Evolutionary conservation across 257 asterid genomes (phyloP), one percentile per base, ranked within the genome.

Genomic region (Perilla frutescens): DNA sequence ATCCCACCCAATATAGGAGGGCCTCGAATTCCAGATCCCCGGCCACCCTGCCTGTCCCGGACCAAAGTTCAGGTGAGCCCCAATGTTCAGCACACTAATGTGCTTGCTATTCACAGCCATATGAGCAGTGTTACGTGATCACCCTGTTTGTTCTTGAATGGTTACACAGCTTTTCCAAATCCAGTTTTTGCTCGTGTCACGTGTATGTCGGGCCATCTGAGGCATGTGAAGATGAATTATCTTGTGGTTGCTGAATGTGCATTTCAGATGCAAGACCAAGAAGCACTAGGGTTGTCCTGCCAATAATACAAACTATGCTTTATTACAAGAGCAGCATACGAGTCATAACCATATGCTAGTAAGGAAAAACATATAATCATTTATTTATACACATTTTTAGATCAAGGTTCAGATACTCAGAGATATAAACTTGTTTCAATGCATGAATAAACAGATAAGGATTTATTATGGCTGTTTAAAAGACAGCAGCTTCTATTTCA

Each of bases 261-360:
- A 84, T 68, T 79, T 86, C 91, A 41, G 83, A 61, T 49, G 84
- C 83, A 60, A 91, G 88, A 75, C 94, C 96, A 71, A 91, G 96
- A 58, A 86, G 75, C 66, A 34, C 82, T 11, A 85, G 79, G 3
- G 84, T 82, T 43, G 96, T 76, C 85, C 98, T 93, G 94, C 76
- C 51, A 75, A 54, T 67, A 48, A 44, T 15, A 13, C 20, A 34
- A 31, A 45, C 8, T 34, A 31, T 44, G 39, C 45, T 69, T 66
- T 31, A 40, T 6, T n/a, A 32, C 29, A 14, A 36, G 54, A 14
- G 29, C 60, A 32, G 59, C 57, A 32, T 5, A 32, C 0, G 37
- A 66, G 7, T 31, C 40, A 41, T 65, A 36, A 8, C 12, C 72
- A 32, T 39, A 32, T 44, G 43, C 49, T 7, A 7, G 12, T 4